Conservation (phyloP, 1,284 basidiomycete species). For the Clitocybe nebularis region DNA sequence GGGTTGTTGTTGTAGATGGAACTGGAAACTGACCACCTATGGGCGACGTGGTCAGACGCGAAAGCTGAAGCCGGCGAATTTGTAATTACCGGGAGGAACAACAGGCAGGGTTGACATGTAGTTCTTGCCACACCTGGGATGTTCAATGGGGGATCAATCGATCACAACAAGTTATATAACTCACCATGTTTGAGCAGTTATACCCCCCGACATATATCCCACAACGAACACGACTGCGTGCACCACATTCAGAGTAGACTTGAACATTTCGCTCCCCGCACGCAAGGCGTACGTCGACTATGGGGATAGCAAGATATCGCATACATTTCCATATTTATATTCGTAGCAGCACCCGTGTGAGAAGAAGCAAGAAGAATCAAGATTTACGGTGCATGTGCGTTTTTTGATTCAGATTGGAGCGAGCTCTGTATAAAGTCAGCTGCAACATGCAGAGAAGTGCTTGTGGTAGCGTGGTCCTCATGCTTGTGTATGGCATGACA, state of each 20-base stretch:
- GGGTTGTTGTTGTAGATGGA: constrained; percentile 40
- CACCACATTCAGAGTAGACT: neutral
- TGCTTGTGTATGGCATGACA: too few relatives aligned
- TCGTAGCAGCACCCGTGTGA: neutral
- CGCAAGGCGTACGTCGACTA: too few relatives aligned
- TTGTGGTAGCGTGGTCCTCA: too few relatives aligned
- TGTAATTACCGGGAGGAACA: constrained; percentile 18
- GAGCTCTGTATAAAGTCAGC: too few relatives aligned
- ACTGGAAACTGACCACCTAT: constrained; percentile 53
- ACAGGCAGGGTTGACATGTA: constrained; percentile 18
- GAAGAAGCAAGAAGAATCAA: too few relatives aligned
- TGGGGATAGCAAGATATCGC: neutral
- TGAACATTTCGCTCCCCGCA: neutral
- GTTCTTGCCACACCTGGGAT: constrained; percentile 19
- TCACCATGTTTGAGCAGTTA: constrained; percentile 17
- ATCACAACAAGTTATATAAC: neutral
- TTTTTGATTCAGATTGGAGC: too few relatives aligned
- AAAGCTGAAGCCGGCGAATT: neutral
- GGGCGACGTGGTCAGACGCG: neutral
- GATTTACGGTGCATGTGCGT: too few relatives aligned
- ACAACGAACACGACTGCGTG: neutral
- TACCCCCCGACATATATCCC: neutral
- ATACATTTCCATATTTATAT: neutral
- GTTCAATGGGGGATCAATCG: neutral
- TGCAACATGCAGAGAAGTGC: too few relatives aligned